A percentile compares a stretch with the other conserved stretches of the same genome.
phyloP scores from a whole-genome alignment of 1,284 basidiomycete species.

The Ustilago xerochloae region DNA sequence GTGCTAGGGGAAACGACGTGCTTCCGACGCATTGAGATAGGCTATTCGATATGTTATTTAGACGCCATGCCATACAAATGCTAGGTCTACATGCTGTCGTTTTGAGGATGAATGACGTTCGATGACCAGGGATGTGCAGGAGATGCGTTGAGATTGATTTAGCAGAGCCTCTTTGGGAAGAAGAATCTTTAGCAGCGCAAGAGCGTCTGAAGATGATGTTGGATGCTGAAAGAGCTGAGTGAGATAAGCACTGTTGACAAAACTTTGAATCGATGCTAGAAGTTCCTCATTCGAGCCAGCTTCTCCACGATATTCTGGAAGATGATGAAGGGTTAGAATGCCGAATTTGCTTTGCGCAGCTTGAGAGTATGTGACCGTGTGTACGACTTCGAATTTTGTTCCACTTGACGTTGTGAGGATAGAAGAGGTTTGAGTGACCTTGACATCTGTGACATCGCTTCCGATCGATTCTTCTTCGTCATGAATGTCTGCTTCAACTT shows the following conservation, averaged over 20 bases:
- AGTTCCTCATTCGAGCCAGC: background rate
- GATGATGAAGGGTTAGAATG: constrained; percentile 19
- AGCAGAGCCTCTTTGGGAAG: background rate
- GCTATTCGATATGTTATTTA: no score
- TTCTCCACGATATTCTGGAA: background rate
- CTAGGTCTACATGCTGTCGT: constrained; percentile 10
- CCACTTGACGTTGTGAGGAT: background rate
- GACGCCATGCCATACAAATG: constrained; percentile 46
- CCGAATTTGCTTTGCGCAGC: constrained; percentile 19
- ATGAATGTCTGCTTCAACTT: constrained; percentile 20
- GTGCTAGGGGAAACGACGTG: background rate
- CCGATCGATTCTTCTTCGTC: constrained; percentile 35
- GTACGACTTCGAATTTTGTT: background rate
- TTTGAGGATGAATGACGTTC: constrained; percentile 4
- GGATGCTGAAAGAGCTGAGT: constrained; percentile 20
- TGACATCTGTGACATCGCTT: constrained; percentile 17
- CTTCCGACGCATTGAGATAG: no score
- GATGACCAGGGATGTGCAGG: constrained; percentile 24
- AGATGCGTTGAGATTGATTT: constrained; percentile 4
- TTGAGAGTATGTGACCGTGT: constrained; percentile 19
- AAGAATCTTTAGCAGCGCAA: background rate
- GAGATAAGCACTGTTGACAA: constrained; percentile 6
- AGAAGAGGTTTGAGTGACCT: background rate
- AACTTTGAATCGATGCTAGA: background rate
- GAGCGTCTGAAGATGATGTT: background rate